Evolutionary conservation across 192 early-diverging fungal genomes (phyloP).

Genomic region (Coemansia sp.): DNA sequence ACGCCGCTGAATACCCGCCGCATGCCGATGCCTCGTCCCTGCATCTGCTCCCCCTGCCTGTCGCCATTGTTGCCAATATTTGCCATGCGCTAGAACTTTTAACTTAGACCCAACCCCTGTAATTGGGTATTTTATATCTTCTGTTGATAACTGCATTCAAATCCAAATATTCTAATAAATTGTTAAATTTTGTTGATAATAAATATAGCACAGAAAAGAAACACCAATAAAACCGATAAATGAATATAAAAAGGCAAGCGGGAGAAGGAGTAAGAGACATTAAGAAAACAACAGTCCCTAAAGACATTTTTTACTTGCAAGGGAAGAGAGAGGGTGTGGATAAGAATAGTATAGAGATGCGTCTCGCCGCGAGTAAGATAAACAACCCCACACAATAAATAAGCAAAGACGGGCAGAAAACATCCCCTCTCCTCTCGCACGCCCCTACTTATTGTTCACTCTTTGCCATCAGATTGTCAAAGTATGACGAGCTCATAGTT

Average conservation of each 20-base stretch:
- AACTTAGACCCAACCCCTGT: neutral
- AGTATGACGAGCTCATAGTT: conserved; percentile 42
- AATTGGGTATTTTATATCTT: neutral
- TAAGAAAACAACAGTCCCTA: neutral
- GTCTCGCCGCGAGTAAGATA: no score
- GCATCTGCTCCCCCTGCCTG: conserved; percentile 36
- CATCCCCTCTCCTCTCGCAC: no score
- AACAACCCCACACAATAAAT: no score
- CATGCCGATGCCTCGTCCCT: conserved; percentile 17
- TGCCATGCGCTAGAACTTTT: conserved; percentile 15
- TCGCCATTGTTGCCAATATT: conserved; percentile 32
- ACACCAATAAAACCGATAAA: conserved; percentile 11
- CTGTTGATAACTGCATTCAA: neutral
- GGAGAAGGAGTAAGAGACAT: conserved; percentile 2
- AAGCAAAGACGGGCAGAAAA: no score
- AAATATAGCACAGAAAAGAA: conserved; percentile 7
- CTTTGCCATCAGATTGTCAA: conserved; percentile 49
- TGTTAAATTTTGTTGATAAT: conserved; percentile 5
- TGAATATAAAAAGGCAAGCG: conserved; percentile 8
- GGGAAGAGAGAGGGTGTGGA: neutral
- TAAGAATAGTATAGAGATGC: neutral
- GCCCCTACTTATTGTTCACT: conserved; percentile 26
- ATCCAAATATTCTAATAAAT: neutral
- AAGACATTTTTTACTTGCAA: conserved; percentile 3
- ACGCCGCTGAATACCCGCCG: neutral